These are phyloP conservation scores for Aureobasidium mangrovei DNA, from an alignment of 2,329 filamentous ascomycete genomes.

Conservation along the genomic window DNA sequence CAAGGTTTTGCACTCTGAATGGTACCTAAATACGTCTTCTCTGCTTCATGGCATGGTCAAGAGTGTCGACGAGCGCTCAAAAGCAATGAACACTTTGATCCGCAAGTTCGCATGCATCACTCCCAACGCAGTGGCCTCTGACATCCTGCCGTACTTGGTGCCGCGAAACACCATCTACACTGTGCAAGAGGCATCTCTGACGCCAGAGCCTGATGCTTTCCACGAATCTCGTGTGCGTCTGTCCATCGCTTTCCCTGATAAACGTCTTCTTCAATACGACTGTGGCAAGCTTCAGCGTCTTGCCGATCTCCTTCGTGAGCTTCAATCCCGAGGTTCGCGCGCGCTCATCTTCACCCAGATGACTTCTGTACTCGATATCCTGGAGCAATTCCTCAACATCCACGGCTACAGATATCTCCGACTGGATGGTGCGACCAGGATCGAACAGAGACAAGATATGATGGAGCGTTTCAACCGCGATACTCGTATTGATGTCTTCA, in stretches of 20 bases:
- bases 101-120: constrained; percentile 89
- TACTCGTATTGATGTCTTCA: constrained; percentile 85
- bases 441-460: constrained; percentile 89
- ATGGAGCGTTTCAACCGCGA: constrained; percentile 93
- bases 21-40: constrained; percentile 64
- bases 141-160: constrained; percentile 55
- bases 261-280: constrained; percentile 91
- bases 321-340: constrained; percentile 84
- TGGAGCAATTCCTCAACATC: constrained; percentile 96
- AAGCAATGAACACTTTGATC: constrained; percentile 63
- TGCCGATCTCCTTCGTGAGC: constrained; percentile 72
- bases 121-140: constrained; percentile 74
- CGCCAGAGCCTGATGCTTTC: constrained; percentile 60
- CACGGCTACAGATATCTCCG: constrained; percentile 95
- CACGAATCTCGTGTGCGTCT: constrained; percentile 87
- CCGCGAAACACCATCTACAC: constrained; percentile 34
- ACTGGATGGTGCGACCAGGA: constrained; percentile 90
- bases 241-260: constrained; percentile 95
- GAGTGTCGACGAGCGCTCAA: constrained; percentile 63
- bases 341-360: constrained; percentile 99
- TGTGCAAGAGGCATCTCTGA: constrained; percentile 32
- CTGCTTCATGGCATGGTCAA: constrained; percentile 60
- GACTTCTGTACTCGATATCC: constrained; percentile 95
- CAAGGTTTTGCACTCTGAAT: constrained; percentile 57
- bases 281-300: constrained; percentile 92